A percentile compares a stretch with the other conserved stretches of the same genome.
Evolutionary conservation across 1,284 basidiomycete species (phyloP).

Genomic region (Ceratobasidium sp.): DNA sequence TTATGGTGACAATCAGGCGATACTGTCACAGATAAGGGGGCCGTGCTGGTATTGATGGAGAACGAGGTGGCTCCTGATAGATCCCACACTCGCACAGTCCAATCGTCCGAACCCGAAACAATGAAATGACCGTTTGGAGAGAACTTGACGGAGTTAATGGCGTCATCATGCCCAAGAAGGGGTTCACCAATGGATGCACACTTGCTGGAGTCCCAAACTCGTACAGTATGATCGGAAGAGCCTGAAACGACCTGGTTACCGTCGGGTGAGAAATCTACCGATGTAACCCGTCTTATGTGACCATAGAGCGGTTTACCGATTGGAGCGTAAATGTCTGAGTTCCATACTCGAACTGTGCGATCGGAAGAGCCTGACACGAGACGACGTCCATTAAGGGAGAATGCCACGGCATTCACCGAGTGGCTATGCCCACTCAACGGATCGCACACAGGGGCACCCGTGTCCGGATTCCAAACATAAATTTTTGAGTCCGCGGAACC

Average conservation of each 20-base stretch:
- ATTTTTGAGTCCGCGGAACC: neutral
- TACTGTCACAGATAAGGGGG: too few species aligned
- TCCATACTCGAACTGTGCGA: constrained; percentile 14
- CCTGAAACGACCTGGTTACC: constrained; percentile 30
- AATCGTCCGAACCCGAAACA: constrained; percentile 23
- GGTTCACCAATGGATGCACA: constrained; percentile 10
- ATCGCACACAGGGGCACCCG: neutral
- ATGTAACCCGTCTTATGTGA: constrained; percentile 16
- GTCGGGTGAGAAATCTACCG: constrained; percentile 41
- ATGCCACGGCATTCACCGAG: constrained; percentile 1
- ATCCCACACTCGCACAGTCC: constrained; percentile 29
- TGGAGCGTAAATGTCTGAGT: constrained; percentile 15
- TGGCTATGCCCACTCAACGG: constrained; percentile 10
- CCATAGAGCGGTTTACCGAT: neutral
- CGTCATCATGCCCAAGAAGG: constrained; percentile 1
- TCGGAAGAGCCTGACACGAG: constrained; percentile 26
- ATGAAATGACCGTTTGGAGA: constrained; percentile 5
- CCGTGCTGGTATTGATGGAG: too few species aligned
- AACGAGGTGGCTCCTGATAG: too few species aligned
- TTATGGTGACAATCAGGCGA: too few species aligned
- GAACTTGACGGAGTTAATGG: constrained; percentile 27
- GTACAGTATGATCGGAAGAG: constrained; percentile 24
- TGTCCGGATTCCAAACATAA: neutral
- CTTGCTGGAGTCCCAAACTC: constrained; percentile 28
- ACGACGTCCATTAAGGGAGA: constrained; percentile 14